Conservation (phyloP, 345 rosid species). For the Carallia pectinifolia region DNA sequence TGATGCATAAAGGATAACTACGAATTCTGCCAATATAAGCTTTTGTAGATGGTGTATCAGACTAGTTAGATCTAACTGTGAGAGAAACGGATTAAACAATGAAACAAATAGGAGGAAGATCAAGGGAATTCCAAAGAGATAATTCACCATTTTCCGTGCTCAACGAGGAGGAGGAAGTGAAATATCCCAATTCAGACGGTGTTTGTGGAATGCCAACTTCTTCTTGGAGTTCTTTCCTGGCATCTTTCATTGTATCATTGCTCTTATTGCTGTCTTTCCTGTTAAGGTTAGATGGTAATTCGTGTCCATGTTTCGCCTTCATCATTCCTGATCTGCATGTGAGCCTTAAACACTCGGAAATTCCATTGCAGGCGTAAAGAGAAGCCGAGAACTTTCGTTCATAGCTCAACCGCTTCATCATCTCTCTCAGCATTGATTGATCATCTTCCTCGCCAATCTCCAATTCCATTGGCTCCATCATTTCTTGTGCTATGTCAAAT, state of each 20-base stretch:
- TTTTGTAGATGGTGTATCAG: no score
- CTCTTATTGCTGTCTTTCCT: not conserved
- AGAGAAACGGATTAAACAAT: conserved; percentile 7
- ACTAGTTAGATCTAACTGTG: not conserved
- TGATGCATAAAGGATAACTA: not conserved
- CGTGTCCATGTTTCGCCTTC: not conserved
- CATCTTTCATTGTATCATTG: not conserved
- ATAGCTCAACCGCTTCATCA: conserved; percentile 28
- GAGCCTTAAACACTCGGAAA: conserved; percentile 37
- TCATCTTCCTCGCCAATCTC: conserved; percentile 13
- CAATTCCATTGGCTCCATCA: conserved; percentile 27
- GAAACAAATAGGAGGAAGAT: conserved; percentile 34
- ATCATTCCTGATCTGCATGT: conserved; percentile 9
- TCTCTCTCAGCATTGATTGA: conserved; percentile 24
- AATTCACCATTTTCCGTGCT: conserved; percentile 15
- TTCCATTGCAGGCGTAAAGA: conserved; percentile 46
- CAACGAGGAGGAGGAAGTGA: conserved; percentile 16
- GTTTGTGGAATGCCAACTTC: conserved; percentile 9
- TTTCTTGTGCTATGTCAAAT: conserved; percentile 42
- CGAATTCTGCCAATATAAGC: not conserved
- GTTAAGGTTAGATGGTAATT: conserved; percentile 8
- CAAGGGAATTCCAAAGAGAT: conserved; percentile 34
- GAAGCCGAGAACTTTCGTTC: conserved; percentile 49
- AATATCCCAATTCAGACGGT: conserved; percentile 12
- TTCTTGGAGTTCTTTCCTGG: not conserved